Evolutionary conservation across 441 rosid species (phyloP).

Genomic region (Euphorbia celastroides): DNA sequence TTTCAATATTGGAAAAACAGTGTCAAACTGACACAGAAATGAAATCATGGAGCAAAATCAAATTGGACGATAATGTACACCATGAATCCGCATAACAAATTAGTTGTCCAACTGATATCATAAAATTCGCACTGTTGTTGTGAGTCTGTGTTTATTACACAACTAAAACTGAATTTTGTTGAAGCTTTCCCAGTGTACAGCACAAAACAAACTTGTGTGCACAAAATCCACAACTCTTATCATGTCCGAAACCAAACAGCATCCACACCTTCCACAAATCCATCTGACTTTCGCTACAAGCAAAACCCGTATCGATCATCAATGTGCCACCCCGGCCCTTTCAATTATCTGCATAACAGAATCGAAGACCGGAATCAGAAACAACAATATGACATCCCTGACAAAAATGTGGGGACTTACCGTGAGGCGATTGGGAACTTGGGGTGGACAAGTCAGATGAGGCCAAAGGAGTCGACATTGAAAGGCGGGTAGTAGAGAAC

Average conservation of each 20-base stretch:
- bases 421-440: conserved; percentile 39
- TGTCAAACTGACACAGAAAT: no score
- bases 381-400: not conserved
- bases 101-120: conserved; percentile 7
- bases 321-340: not conserved
- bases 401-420: conserved; percentile 17
- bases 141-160: conserved; percentile 23
- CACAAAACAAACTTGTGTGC: conserved; percentile 12
- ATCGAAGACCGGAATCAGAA: conserved; percentile 10
- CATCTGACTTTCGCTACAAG: not conserved
- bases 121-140: conserved; percentile 10
- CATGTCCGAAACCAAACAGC: no score
- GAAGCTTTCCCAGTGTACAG: conserved; percentile 15
- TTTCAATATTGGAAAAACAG: no score
- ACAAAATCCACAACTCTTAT: conserved; percentile 8
- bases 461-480: conserved; percentile 52
- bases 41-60: no score
- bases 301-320: not conserved
- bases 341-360: conserved; percentile 30
- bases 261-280: not conserved
- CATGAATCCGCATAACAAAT: no score
- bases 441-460: conserved; percentile 42
- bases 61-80: no score
- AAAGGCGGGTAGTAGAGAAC: conserved; percentile 51
- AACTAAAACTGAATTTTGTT: conserved; percentile 16